phyloP scores from a whole-genome alignment of 228 moss, liverwort and hornwort species.

The Sphagnum fallax region DNA sequence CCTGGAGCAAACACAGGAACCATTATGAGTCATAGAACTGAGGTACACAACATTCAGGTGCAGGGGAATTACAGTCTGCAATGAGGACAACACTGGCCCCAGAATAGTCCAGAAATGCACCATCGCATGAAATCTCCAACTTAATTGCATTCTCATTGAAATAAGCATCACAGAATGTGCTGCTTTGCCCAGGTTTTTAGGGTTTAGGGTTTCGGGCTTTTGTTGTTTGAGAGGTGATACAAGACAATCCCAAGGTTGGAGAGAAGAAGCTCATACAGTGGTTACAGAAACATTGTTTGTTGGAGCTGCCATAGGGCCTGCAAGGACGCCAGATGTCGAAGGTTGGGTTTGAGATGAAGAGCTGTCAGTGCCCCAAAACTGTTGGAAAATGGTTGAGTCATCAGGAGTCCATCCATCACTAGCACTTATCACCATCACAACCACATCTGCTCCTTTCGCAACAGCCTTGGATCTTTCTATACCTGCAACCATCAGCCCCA shows the following conservation, averaged over 20 bases:
- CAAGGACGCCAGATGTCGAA: slow-evolving; percentile 21
- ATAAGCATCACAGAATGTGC: not conserved
- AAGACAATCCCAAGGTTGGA: too few relatives aligned
- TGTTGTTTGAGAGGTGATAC: too few relatives aligned
- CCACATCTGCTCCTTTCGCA: slow-evolving; percentile 77
- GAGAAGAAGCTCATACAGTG: slow-evolving; percentile 9
- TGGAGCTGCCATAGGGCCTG: slow-evolving; percentile 41
- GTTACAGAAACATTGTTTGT: slow-evolving; percentile 8
- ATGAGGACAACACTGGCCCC: too few relatives aligned
- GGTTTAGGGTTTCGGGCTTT: not conserved
- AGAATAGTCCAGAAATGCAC: too few relatives aligned
- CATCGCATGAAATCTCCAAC: not conserved
- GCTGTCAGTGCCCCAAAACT: slow-evolving; percentile 42
- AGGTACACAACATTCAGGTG: not conserved
- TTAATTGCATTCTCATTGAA: not conserved
- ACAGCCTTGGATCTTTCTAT: slow-evolving; percentile 80
- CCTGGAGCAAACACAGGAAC: slow-evolving; percentile 5
- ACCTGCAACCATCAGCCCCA: slow-evolving; percentile 25
- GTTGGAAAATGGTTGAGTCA: slow-evolving; percentile 55
- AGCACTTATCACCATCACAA: slow-evolving; percentile 90
- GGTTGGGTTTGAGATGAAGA: slow-evolving; percentile 17
- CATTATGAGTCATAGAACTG: too few relatives aligned
- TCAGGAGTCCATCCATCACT: slow-evolving; percentile 77
- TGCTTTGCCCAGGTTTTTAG: not conserved
- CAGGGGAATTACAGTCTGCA: not conserved